Percentiles rank a stretch among this genome's conserved stretches.
phyloP scores from a whole-genome alignment of 2,329 filamentous ascomycete species.

The Fusarium sp. region DNA sequence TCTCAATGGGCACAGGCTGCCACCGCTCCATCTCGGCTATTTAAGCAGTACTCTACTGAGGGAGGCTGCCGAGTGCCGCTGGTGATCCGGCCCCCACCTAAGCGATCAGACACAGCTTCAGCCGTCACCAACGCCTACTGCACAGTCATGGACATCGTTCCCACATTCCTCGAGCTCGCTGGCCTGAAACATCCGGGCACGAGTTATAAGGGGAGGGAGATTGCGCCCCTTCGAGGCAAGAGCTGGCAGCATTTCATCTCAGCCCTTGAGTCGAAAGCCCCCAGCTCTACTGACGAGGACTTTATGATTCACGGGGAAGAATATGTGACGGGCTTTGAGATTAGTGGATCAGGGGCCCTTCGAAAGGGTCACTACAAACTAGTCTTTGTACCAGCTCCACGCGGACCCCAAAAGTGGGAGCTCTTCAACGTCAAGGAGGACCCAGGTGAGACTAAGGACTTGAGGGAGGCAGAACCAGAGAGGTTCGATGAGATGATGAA shows the following conservation, averaged over 20 bases:
- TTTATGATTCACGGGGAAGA: constrained; percentile 54
- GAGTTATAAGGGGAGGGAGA: constrained; percentile 55
- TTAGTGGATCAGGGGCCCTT: constrained; percentile 47
- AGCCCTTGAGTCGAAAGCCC: not conserved
- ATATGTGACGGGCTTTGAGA: constrained; percentile 49
- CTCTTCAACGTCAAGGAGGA: constrained; percentile 49
- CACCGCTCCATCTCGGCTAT: constrained; percentile 52
- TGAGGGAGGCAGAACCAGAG: constrained; percentile 40
- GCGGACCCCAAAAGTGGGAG: constrained; percentile 48
- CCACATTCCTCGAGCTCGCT: constrained; percentile 59
- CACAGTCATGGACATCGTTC: constrained; percentile 60
- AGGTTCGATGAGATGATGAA: constrained; percentile 45
- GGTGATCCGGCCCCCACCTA: constrained; percentile 50
- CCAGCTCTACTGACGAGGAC: constrained; percentile 27
- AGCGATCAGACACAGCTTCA: not conserved
- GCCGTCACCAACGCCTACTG: constrained; percentile 59
- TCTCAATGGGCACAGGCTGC: constrained; percentile 63
- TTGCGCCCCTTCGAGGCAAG: constrained; percentile 55
- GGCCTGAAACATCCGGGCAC: constrained; percentile 53
- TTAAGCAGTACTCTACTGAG: constrained; percentile 57
- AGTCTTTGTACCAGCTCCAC: constrained; percentile 44
- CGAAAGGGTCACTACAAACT: constrained; percentile 44
- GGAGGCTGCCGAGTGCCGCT: constrained; percentile 65
- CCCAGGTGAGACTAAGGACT: constrained; percentile 49
- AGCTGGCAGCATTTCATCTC: not conserved